Evolutionary conservation across 768 basidiomycete genomes (phyloP).

Genomic region (Xerocomus spinulosus): DNA sequence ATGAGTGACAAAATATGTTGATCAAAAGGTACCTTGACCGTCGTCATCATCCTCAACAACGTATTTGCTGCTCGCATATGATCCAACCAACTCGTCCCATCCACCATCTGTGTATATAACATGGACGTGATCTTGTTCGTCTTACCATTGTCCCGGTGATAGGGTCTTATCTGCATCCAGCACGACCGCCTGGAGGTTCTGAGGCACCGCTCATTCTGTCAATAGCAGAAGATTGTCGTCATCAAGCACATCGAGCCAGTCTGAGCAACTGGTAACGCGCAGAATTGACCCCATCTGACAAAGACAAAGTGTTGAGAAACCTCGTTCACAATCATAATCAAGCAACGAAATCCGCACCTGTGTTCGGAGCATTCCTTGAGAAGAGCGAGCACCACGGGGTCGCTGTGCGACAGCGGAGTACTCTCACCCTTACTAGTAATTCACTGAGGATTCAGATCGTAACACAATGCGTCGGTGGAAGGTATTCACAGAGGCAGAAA

Average conservation of each 20-base stretch:
- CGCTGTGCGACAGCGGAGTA: constrained; percentile 85
- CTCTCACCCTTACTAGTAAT: constrained; percentile 65
- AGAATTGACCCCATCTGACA: constrained; percentile 88
- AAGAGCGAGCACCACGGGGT: constrained; percentile 89
- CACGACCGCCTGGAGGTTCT: constrained; percentile 87
- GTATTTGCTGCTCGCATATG: too few relatives aligned
- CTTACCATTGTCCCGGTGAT: too few relatives aligned
- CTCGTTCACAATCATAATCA: constrained; percentile 61
- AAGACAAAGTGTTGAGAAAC: constrained; percentile 82
- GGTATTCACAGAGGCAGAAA: constrained; percentile 5
- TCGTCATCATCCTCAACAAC: too few relatives aligned
- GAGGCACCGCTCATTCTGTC: constrained; percentile 84
- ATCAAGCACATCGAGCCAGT: constrained; percentile 95
- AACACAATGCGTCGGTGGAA: constrained; percentile 2
- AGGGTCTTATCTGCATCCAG: constrained; percentile 83
- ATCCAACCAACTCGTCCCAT: too few relatives aligned
- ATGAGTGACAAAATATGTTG: too few relatives aligned
- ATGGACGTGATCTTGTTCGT: too few relatives aligned
- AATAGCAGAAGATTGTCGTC: constrained; percentile 74
- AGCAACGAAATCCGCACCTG: constrained; percentile 41
- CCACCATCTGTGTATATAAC: too few relatives aligned
- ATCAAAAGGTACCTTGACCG: too few relatives aligned
- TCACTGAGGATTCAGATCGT: neutral
- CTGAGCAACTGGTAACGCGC: constrained; percentile 52
- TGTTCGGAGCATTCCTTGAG: constrained; percentile 85